Conservation (phyloP, 805 yeast genomes). For the Yamadazyma phyllophila region DNA sequence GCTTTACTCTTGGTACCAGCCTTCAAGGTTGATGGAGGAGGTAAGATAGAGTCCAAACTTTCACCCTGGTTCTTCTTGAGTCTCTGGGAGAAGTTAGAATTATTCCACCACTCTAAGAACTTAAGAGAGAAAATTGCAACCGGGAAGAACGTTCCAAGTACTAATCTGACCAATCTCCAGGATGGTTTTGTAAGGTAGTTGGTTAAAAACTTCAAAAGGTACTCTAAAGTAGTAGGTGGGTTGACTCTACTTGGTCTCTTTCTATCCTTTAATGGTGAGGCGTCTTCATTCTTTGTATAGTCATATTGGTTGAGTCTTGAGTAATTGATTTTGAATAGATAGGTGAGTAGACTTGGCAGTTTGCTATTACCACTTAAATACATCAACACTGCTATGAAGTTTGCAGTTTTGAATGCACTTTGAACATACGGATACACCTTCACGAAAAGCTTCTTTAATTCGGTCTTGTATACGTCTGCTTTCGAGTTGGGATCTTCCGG, state of each 20-base stretch:
- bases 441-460: conserved; percentile 42
- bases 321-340: conserved; percentile 59
- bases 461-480: conserved; percentile 27
- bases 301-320: conserved; percentile 58
- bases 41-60: conserved; percentile 46
- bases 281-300: conserved; percentile 35
- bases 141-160: conserved; percentile 63
- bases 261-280: conserved; percentile 10
- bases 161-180: conserved; percentile 28
- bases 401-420: conserved; percentile 43
- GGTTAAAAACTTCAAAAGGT: conserved; percentile 23
- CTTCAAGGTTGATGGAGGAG: conserved; percentile 38
- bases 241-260: conserved; percentile 26
- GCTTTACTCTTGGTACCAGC: conserved; percentile 1
- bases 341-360: conserved; percentile 62
- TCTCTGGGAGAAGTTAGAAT: conserved; percentile 66
- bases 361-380: conserved; percentile 67
- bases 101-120: conserved; percentile 91
- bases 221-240: conserved; percentile 43
- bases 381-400: conserved; percentile 57
- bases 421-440: conserved; percentile 61
- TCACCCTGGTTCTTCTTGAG: conserved; percentile 49
- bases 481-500: conserved; percentile 18
- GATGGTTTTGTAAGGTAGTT: conserved; percentile 25
- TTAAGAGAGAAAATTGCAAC: conserved; percentile 77